A percentile compares a stretch with the other conserved stretches of the same genome.
These are phyloP conservation scores for Viola odorata DNA, from an alignment of 345 rosid genomes.

Conservation along the genomic window DNA sequence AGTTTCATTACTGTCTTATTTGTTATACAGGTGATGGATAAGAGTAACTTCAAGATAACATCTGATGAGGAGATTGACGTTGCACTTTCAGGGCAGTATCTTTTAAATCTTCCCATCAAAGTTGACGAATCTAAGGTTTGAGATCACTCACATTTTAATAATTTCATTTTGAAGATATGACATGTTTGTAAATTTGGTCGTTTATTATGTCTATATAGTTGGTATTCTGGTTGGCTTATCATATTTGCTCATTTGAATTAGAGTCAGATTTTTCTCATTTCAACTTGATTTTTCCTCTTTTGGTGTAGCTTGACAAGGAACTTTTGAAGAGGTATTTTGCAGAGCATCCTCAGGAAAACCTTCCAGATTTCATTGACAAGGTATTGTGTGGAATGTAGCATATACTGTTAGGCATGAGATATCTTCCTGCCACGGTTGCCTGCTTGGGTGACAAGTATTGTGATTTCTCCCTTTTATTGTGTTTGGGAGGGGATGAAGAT, in stretches of 20 bases:
- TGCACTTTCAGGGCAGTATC: conserved; percentile 88
- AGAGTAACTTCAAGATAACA: conserved; percentile 85
- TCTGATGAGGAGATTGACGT: conserved; percentile 79
- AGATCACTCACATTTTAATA: conserved; percentile 1
- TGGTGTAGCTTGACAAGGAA: conserved; percentile 74
- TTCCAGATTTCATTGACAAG: conserved; percentile 83
- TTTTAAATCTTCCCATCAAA: conserved; percentile 77
- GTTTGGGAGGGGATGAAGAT: neutral
- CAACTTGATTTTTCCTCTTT: conserved; percentile 14
- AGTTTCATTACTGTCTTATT: neutral
- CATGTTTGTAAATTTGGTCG: neutral
- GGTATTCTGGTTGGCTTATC: neutral
- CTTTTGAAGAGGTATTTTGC: conserved; percentile 66
- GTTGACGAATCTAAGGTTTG: conserved; percentile 90
- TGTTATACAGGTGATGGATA: conserved; percentile 67
- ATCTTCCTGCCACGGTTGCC: neutral
- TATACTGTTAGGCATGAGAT: neutral
- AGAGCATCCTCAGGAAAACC: conserved; percentile 58
- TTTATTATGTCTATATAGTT: neutral
- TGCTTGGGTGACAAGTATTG: neutral
- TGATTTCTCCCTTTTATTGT: neutral
- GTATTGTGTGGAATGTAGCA: conserved; percentile 31
- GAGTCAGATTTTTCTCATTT: neutral
- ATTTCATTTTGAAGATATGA: conserved; percentile 3
- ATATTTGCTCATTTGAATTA: no score